Evolutionary conservation across 2,329 filamentous ascomycete species (phyloP), one percentile per base, ranked within the genome.

Genomic region (Paecilomyces variotii): DNA sequence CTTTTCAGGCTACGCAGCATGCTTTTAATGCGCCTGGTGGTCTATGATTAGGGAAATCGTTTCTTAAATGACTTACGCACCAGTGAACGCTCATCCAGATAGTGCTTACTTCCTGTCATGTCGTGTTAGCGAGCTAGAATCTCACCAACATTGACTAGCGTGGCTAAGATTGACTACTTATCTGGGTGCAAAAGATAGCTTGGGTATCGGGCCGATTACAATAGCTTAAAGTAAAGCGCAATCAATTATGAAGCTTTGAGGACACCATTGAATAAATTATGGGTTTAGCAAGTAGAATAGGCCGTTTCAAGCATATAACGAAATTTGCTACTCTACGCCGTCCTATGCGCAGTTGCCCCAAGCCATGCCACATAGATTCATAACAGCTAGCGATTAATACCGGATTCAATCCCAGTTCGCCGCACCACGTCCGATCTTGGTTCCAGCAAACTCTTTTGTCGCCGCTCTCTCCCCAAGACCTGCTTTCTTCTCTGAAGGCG

Each of bases 401-500:
- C 1, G 39, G 6, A 45, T 19, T 45, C 39, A 45, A 14, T 45
- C 39, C 39, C 39, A 45, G 39, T 14, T 19, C 19, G 39, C 39
- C 39, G 39, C 39, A 45, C 39, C 39, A 45, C 39, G 39, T 45
- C 39, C 39, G n/a, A 45, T 14, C 9, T 45, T 45, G 6, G n/a
- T 14, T 10, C n/a, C 39, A 19, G 9, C 39, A 24, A 45, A 45
- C 39, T 45, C 39, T 45, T 52, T 52, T 24, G 25, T 7, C 5
- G 24, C 25, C 11, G 25, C 50, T 52, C 50, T 52, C 27, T 52
- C 49, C 6, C 26, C 50, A 10, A 26, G 25, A 9, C 25, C 25
- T 26, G 27, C 12, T n/a, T 52, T 57, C 57, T 60, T 60, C 10
- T 63, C 62, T 19, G 59, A 59, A 1, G 59, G 55, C 4, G 70